Evolutionary conservation across 2,329 filamentous ascomycete genomes (phyloP), one percentile per base, ranked within the genome.

Genomic region (Xylariaceae sp.): DNA sequence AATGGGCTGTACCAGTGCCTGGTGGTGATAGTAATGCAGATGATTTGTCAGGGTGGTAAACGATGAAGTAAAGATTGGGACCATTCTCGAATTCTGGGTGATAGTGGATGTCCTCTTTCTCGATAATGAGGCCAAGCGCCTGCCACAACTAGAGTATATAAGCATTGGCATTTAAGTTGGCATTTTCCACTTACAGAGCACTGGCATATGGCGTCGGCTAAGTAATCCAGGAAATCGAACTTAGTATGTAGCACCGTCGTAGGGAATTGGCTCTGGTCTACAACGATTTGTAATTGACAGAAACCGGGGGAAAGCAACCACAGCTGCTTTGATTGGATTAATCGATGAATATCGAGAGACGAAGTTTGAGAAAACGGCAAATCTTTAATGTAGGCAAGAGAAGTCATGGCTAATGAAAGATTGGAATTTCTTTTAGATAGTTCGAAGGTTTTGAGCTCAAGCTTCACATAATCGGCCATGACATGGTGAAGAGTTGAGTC

Each of bases 31-130:
- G 48, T 26, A 71, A 60, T 26, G 65, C 60, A 19, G 59, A 62
- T 6, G 69, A 65, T 50, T 71, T 72, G 44, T 71, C 63, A 20
- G 60, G 55, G 48, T 70, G 69, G 50, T 71, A 64, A 16, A 71
- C 51, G 42, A 62, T 66, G 42, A 71, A 66, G 56, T 63, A 71
- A 2, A 72, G 53, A 42, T 69, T 70, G 20, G 70, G 68, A 3
- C 46, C 55, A 14, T 58, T 65, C 16, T 59, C 53, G n/a, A 59
- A 54, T 23, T 57, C 41, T 19, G 54, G 50, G 2, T 64, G 56
- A 49, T 67, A 64, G 7, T 64, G 60, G 47, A 70, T 48, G 12
- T 65, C 63, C 2, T 66, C 54, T 48, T 61, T 48, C 16, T 61
- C 46, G 23, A 67, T 64, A 1, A 42, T 55, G 5, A 72, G 61